Base-by-base conservation (phyloP, 441 rosid species). In the Arabidopsis hybrid region DNA sequence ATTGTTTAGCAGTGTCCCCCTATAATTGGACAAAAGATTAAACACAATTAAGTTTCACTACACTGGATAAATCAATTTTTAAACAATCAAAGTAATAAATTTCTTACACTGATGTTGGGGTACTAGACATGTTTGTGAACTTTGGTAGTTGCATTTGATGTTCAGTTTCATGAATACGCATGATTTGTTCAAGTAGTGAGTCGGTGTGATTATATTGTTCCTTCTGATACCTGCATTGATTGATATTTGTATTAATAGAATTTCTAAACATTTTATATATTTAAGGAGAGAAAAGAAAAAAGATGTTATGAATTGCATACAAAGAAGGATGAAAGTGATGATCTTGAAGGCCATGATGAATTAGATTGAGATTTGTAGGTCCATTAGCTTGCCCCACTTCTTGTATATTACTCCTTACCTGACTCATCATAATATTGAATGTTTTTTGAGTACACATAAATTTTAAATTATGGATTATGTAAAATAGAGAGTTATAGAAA, bases 211-310 rank as follows among this genome's bases (percentile, higher is more conserved):
- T 36, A 51, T n/a, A 11, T 2, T 60, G 18, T 40, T 52, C 26
- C 43, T 43, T 49, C 45, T 67, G 73, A 60, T 51, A 32, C n/a
- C 78, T 67, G 78, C 56, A 35, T 74, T 18, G n/a, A 26, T 63
- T 50, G 46, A 9, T 51, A 39, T 32, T 4, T 50, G 13, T 42
- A 8, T 49, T 49, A 14, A 8, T 60, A 36, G 31, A 42, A 18
- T n/a, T 51, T 51, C 3, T 32, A n/a, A 42, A 34, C 6, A 8
- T 39, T 21, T 21, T 18, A 50, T 42, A 14, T 42, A 18, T 66
- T 10, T 8, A 31, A 66, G 16, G 47, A 67, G 17, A 55, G 18
- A 12, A 18, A 13, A 7, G 26, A 21, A 21, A 21, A 21, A 49
- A 16, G 0, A 17, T 40, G 3, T 60, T 50, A n/a, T 10, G 32